Evolutionary conservation across 225 moss, liverwort and hornwort genomes (phyloP).

Genomic region (Sphagnum contortum): DNA sequence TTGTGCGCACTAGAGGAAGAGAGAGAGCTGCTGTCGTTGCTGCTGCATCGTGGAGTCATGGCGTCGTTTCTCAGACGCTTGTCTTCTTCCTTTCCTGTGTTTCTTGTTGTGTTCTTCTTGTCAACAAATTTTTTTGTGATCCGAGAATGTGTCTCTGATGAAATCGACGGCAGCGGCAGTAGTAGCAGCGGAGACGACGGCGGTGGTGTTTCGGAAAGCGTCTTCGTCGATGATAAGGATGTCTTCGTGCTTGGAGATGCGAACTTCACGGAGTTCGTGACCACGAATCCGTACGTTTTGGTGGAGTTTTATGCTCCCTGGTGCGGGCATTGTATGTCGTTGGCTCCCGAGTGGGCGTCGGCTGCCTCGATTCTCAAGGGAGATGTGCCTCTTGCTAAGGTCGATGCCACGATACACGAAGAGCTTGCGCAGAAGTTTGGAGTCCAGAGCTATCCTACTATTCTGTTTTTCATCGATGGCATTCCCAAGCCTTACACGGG

Average conservation of each 20-base stretch:
- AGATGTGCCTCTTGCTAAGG: constrained; percentile 32
- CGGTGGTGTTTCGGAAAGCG: neutral
- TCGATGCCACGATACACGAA: constrained; percentile 55
- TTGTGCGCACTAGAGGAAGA: too few species aligned
- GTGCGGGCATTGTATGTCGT: constrained; percentile 43
- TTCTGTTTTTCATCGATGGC: constrained; percentile 64
- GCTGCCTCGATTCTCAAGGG: constrained; percentile 29
- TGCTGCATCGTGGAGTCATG: too few species aligned
- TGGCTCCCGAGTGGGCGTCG: constrained; percentile 40
- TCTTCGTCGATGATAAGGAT: constrained; percentile 10
- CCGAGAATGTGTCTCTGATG: too few species aligned
- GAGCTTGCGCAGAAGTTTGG: constrained; percentile 36
- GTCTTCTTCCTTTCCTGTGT: too few species aligned
- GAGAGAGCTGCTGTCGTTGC: too few species aligned
- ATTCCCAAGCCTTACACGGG: constrained; percentile 44
- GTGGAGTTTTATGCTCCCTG: constrained; percentile 50
- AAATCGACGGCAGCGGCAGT: neutral
- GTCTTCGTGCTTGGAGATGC: constrained; percentile 28
- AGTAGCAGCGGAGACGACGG: neutral
- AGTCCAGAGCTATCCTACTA: constrained; percentile 50
- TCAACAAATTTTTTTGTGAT: too few species aligned
- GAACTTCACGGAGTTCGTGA: constrained; percentile 36
- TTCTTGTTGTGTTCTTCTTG: too few species aligned
- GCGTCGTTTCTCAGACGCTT: too few species aligned
- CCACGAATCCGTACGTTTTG: constrained; percentile 23